Evolutionary conservation across 164 flowering plant species (phyloP).

Genomic region (Aristolochia fimbriata): DNA sequence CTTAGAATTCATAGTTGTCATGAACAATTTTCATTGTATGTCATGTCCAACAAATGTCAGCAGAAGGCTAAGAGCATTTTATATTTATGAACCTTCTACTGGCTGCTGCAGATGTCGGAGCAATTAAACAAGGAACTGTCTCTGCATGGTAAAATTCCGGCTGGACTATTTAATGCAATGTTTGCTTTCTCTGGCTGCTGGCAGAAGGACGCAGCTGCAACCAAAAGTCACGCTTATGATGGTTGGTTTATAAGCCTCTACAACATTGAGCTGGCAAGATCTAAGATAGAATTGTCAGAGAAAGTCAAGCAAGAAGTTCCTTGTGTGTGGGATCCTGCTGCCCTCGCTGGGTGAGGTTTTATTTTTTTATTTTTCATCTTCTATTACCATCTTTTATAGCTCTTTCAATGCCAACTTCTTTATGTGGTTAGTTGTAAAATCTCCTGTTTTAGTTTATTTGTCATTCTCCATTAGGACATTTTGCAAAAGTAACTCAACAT

Average conservation of each 20-base stretch:
- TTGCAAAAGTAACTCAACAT: too few relatives aligned
- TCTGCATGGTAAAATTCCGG: slow-evolving; percentile 72
- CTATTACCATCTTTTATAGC: too few relatives aligned
- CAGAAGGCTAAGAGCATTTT: too few relatives aligned
- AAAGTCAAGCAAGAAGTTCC: slow-evolving; percentile 65
- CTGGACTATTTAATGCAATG: slow-evolving; percentile 63
- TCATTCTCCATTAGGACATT: too few relatives aligned
- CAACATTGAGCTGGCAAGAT: slow-evolving; percentile 51
- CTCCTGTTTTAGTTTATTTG: too few relatives aligned
- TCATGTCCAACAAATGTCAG: too few relatives aligned
- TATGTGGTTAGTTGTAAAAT: too few relatives aligned
- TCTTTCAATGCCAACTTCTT: too few relatives aligned
- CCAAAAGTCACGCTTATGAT: slow-evolving; percentile 69
- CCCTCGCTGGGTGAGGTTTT: slow-evolving; percentile 63
- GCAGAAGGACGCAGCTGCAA: slow-evolving; percentile 67
- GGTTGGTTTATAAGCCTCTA: slow-evolving; percentile 75
- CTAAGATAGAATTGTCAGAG: slow-evolving; percentile 44
- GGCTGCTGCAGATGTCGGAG: slow-evolving; percentile 67
- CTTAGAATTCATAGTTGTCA: too few relatives aligned
- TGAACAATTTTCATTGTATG: too few relatives aligned
- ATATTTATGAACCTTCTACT: too few relatives aligned
- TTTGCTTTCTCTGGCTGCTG: slow-evolving; percentile 58
- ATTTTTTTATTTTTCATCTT: too few relatives aligned
- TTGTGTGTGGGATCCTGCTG: slow-evolving; percentile 75
- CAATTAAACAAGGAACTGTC: slow-evolving; percentile 60